These are phyloP conservation scores for Hibiscus mutabilis DNA, from an alignment of 345 rosid species.

Conservation along the genomic window DNA sequence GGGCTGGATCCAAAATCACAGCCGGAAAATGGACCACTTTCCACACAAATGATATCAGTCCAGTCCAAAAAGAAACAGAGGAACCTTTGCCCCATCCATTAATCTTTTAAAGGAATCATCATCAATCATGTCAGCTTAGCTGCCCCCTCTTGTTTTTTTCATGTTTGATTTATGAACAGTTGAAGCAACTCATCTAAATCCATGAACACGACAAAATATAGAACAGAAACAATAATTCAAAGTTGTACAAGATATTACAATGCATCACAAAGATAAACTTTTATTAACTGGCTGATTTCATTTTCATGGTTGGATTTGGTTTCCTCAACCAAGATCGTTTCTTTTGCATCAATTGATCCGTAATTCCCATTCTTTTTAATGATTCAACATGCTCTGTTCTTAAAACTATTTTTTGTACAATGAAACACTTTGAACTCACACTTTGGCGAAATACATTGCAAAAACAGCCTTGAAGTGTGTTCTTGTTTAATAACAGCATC, in stretches of 20 bases:
- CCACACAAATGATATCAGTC: not conserved
- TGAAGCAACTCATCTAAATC: not conserved
- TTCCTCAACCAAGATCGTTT: not conserved
- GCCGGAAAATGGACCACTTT: conserved; percentile 9
- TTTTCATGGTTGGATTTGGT: not conserved
- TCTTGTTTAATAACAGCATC: conserved; percentile 66
- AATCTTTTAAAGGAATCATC: not conserved
- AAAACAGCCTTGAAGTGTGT: conserved; percentile 52
- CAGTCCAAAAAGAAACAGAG: not conserved
- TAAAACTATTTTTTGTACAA: conserved; percentile 27
- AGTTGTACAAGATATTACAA: not conserved
- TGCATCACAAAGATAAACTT: not conserved
- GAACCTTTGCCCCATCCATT: not conserved
- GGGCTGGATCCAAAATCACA: not conserved
- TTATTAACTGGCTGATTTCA: not conserved
- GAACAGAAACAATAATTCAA: not conserved
- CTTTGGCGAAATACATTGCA: conserved; percentile 57
- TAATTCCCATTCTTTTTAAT: not conserved
- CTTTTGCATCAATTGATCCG: not conserved
- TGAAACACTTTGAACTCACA: conserved; percentile 64
- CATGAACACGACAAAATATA: not conserved
- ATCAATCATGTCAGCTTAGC: not conserved
- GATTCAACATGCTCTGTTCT: not conserved
- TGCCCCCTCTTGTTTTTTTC: not conserved
- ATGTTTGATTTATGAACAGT: not conserved